Base-by-base conservation (phyloP, 192 early-diverging fungal species). In the Kickxella alabastrina region DNA sequence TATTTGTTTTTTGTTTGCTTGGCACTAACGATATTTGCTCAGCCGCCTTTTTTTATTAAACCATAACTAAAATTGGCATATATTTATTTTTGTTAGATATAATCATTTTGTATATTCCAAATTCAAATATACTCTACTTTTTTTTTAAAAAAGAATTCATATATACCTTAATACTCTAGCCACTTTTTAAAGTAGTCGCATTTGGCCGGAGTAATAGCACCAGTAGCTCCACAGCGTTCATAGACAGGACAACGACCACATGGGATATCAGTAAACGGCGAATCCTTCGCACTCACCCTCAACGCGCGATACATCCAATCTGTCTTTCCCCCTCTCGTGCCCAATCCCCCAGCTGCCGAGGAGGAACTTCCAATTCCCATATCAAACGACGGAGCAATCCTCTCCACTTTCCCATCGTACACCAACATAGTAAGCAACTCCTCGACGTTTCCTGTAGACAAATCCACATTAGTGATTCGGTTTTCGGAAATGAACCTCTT, bases 231-330 rank as follows among this genome's bases (percentile, higher is more conserved):
- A 68, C 93, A 97, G 43, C 88, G 85, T 28, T 81, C 64, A 35
- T 80, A 83, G 2, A 94, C 90, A 12, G 92, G 89, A 52, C 95
- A 98, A 23, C 74, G 79, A 5, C 95, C 95, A 56, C 95, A 98
- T 3, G 94, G 93, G 8, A 85, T 78, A 37, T 92, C 89, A 22
- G 87, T 83, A 57, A 82, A 72, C 10, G 84, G 82, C 17, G 82
- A 83, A 22, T 75, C 68, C 13, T 54, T 68, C 31, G 42, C 50
- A 26, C 66, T 59, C 15, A 69, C 75, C 12, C 82, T 67, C 7
- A 87, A 54, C n/a, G 86, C 86, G 41, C 82, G 82, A 59, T 92
- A 91, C 70, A 85, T 84, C 73, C 78, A 89, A 29, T 87, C 77
- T 4, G 55, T 53, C 24, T 73, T 64, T 44, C 80, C 82, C 10